These are phyloP conservation scores for Russula sp. DNA, from an alignment of 768 basidiomycete species.

Conservation along the genomic window DNA sequence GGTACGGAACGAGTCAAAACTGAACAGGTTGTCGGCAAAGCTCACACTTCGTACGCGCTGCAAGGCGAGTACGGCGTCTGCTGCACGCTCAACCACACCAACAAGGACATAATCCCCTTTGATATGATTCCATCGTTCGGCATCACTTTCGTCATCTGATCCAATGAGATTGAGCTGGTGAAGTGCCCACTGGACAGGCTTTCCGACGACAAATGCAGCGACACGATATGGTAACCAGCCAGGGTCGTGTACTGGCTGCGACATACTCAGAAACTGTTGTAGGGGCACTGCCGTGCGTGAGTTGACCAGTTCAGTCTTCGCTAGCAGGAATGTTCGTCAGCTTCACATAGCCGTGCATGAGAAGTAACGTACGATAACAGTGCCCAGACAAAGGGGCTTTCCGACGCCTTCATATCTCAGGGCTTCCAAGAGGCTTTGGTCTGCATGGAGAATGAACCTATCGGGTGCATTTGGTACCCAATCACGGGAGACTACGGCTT, in stretches of 20 bases:
- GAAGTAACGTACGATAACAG: conserved; percentile 58
- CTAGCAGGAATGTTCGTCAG: conserved; percentile 37
- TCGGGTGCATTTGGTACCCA: conserved; percentile 40
- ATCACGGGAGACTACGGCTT: conserved; percentile 51
- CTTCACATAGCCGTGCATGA: neutral
- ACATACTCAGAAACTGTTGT: conserved; percentile 47
- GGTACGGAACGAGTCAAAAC: conserved; percentile 48
- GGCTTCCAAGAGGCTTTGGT: conserved; percentile 44
- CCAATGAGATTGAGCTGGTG: conserved; percentile 69
- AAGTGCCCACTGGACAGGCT: conserved; percentile 83
- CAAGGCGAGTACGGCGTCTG: conserved; percentile 44
- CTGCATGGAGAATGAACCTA: conserved; percentile 54
- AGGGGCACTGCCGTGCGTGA: conserved; percentile 40
- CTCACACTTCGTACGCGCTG: conserved; percentile 39
- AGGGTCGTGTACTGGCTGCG: conserved; percentile 57
- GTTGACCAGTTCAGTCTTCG: conserved; percentile 58
- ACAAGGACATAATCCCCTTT: conserved; percentile 69
- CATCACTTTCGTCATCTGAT: conserved; percentile 45
- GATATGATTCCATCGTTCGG: conserved; percentile 45
- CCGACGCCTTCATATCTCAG: conserved; percentile 63
- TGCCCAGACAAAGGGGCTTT: conserved; percentile 63
- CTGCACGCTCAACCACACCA: conserved; percentile 56
- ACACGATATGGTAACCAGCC: conserved; percentile 64
- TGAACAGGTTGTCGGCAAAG: conserved; percentile 57
- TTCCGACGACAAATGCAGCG: conserved; percentile 63